phyloP scores from a whole-genome alignment of 768 basidiomycete species.

The Clavulina sp. region DNA sequence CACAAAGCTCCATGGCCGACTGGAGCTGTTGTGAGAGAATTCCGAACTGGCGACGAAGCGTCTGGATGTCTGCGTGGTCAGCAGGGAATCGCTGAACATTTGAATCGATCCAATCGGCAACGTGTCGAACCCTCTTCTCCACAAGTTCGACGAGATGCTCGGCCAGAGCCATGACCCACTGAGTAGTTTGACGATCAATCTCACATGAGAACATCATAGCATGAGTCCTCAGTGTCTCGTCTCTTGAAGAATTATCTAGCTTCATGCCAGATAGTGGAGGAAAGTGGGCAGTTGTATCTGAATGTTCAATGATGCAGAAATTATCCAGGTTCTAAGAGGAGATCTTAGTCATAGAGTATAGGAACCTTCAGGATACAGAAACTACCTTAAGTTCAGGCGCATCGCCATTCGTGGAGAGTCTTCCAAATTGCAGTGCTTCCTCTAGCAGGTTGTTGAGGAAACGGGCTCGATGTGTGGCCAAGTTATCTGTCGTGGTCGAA shows the following conservation, averaged over 20 bases:
- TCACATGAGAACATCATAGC: too few relatives aligned
- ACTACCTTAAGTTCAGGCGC: conserved; percentile 33
- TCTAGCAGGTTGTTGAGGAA: conserved; percentile 22
- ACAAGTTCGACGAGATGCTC: conserved; percentile 24
- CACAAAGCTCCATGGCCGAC: conserved; percentile 32
- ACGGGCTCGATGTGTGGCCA: conserved; percentile 17
- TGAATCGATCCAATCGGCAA: conserved; percentile 32
- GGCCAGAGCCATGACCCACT: conserved; percentile 27
- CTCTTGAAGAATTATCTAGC: too few relatives aligned
- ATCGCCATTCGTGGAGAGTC: conserved; percentile 28
- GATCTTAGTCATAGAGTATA: not conserved
- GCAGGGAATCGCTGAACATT: conserved; percentile 32
- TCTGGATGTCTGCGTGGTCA: conserved; percentile 29
- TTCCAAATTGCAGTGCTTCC: conserved; percentile 33
- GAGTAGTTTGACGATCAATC: conserved; percentile 11
- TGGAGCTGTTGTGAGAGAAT: conserved; percentile 28
- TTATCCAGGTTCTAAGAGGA: conserved; percentile 47
- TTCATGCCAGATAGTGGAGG: conserved; percentile 7
- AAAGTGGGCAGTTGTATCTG: conserved; percentile 18
- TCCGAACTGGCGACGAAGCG: conserved; percentile 29
- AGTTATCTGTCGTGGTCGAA: too few relatives aligned
- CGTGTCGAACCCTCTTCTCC: conserved; percentile 29
- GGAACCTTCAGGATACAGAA: not conserved
- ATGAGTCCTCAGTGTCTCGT: conserved; percentile 15
- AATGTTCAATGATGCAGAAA: conserved; percentile 22